Base-by-base conservation (phyloP, 192 early-diverging fungal species). In the Backusella macrospora region DNA sequence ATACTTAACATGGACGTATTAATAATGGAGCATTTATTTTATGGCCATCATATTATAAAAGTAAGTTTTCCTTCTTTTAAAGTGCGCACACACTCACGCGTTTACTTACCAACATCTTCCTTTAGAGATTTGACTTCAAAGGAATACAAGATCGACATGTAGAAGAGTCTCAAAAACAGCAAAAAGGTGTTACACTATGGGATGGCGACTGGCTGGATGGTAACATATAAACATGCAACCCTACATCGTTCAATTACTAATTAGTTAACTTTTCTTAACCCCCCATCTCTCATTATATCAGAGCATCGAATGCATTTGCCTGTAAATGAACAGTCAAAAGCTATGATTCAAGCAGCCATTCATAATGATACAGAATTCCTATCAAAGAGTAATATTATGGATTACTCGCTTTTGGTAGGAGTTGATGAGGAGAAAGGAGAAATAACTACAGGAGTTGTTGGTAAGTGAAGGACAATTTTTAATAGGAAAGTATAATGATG, bases 21-120 rank as follows among this genome's bases (percentile, higher is more conserved):
- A 21, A 94, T 98, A 13, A 96, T 96, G 96, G 96, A 98, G 76
- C 96, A 98, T 73, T 79, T 98, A 42, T 98, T 95, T 73, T 96
- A 86, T 68, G 88, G 92, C 29, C 81, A 87, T 72, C 87, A 84
- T 16, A 91, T 95, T 68, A 86, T 85, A 6, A 79, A 83, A 62
- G 90, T 92, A 86, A 64, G 77, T 52, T 76, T 86, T 86, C 72
- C 78, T 90, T 59, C 7, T 14, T 72, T n/a, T 6, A 47, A 44
- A 59, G 16, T 4, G 67, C 2, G 2, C 29, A 34, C 29, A 34
- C 29, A 34, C 29, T 52, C 49, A 15, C 23, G 26, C 43, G 5
- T 59, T 26, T 26, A 59, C 13, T 4, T 59, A 59, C 7, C 52
- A 18, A 21, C 12, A 9, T 12, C 4, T 46, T 46, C 7, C 12